Evolutionary conservation across 345 rosid species (phyloP).

Genomic region (Iberis pinnata): DNA sequence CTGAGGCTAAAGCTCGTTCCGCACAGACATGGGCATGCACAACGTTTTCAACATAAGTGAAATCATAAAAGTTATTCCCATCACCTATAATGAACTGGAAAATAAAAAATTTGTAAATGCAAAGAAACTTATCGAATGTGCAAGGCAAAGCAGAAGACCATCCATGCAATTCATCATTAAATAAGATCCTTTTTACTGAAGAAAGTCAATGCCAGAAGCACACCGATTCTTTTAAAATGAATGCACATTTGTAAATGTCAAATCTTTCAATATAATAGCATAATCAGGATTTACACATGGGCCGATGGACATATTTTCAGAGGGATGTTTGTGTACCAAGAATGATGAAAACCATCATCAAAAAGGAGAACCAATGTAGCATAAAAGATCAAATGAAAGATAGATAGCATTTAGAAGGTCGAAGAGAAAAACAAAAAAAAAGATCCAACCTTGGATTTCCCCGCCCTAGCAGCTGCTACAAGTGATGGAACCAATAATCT

Average conservation of each 20-base stretch:
- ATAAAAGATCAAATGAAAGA: background rate
- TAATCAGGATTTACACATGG: background rate
- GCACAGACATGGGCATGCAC: conserved; percentile 93
- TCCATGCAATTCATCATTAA: background rate
- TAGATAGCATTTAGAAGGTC: background rate
- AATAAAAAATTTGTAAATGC: conserved; percentile 6
- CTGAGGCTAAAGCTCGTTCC: conserved; percentile 85
- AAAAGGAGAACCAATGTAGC: background rate
- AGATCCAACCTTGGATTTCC: conserved; percentile 69
- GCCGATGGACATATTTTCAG: background rate
- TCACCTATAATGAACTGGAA: conserved; percentile 86
- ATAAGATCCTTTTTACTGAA: background rate
- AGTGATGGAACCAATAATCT: conserved; percentile 74
- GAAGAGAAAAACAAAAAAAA: conserved; percentile 9
- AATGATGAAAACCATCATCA: background rate
- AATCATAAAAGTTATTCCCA: conserved; percentile 71
- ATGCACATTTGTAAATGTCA: background rate
- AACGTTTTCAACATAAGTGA: conserved; percentile 89
- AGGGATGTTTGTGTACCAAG: background rate
- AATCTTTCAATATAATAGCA: background rate
- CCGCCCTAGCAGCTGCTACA: conserved; percentile 74
- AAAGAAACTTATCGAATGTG: background rate
- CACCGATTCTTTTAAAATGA: background rate
- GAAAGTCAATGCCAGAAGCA: background rate
- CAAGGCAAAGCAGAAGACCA: background rate